Conservation (phyloP, 2,329 filamentous ascomycete genomes). For the Aspergillus sp. region DNA sequence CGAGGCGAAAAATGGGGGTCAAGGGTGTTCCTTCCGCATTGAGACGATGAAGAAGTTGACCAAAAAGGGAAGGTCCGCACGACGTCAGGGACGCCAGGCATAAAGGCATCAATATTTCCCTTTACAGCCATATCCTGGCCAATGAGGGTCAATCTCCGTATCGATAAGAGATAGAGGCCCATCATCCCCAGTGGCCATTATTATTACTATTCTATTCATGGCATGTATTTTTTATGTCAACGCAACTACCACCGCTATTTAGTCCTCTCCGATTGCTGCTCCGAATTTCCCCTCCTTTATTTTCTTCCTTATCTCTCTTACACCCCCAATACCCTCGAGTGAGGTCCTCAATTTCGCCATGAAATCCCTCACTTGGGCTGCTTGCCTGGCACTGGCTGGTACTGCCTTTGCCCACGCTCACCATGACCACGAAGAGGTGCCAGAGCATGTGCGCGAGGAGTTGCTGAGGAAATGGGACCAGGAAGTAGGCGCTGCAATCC, state of each 20-base stretch:
- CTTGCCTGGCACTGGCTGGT: constrained; percentile 36
- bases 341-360: constrained; percentile 18
- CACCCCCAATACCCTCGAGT: neutral
- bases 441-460: constrained; percentile 44
- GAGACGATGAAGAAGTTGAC: constrained; percentile 17
- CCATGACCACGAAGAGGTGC: constrained; percentile 43
- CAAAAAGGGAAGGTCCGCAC: constrained; percentile 43
- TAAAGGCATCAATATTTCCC: constrained; percentile 14
- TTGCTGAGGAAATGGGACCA: constrained; percentile 51
- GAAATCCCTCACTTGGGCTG: constrained; percentile 31
- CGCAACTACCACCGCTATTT: constrained; percentile 11
- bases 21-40: neutral
- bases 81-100: constrained; percentile 21
- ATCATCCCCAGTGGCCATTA: constrained; percentile 1
- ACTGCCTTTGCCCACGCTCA: constrained; percentile 40
- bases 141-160: constrained; percentile 23
- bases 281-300: constrained; percentile 1
- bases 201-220: neutral
- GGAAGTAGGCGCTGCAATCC: too few species aligned
- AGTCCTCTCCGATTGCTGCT: neutral
- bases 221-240: constrained; percentile 1
- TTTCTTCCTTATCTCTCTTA: neutral
- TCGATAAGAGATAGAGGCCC: constrained; percentile 19
- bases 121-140: neutral
- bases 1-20: neutral